These are phyloP conservation scores for Chenopodium berlandieri DNA, from an alignment of 148 eudicot species.

Conservation along the genomic window DNA sequence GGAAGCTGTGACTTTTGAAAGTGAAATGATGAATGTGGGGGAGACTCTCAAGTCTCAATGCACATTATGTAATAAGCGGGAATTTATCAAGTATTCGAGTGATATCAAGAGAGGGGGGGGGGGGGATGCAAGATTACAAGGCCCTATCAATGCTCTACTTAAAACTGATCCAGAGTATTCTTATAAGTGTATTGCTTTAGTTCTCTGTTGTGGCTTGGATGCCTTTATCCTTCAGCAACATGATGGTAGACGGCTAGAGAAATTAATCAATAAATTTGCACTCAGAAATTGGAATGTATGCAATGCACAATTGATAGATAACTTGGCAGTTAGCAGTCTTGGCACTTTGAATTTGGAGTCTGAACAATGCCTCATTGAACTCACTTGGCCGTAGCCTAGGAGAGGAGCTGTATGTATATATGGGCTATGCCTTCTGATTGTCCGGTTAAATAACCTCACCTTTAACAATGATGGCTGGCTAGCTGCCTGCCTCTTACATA, in stretches of 20 bases:
- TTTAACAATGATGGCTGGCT: not conserved
- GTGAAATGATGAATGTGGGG: not conserved
- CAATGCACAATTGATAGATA: too few relatives aligned
- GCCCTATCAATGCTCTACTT: not conserved
- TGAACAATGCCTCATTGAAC: not conserved
- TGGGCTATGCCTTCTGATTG: not conserved
- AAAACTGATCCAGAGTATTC: not conserved
- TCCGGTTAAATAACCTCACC: not conserved
- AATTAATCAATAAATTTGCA: too few relatives aligned
- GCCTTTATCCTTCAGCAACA: not conserved
- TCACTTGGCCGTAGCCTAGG: not conserved
- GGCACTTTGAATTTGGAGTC: not conserved
- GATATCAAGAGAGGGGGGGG: too few relatives aligned
- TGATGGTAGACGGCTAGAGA: not conserved
- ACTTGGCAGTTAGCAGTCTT: too few relatives aligned
- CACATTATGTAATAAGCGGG: not conserved
- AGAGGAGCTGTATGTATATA: not conserved
- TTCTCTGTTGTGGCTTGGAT: not conserved
- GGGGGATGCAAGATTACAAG: not conserved
- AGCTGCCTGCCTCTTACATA: too few relatives aligned
- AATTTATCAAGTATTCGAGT: too few relatives aligned
- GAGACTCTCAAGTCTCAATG: not conserved
- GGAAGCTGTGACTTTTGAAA: not conserved
- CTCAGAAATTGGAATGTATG: too few relatives aligned
- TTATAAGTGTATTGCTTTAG: not conserved